phyloP scores from a whole-genome alignment of 2,329 filamentous ascomycete species.

The Aureobasidium uvarum region DNA sequence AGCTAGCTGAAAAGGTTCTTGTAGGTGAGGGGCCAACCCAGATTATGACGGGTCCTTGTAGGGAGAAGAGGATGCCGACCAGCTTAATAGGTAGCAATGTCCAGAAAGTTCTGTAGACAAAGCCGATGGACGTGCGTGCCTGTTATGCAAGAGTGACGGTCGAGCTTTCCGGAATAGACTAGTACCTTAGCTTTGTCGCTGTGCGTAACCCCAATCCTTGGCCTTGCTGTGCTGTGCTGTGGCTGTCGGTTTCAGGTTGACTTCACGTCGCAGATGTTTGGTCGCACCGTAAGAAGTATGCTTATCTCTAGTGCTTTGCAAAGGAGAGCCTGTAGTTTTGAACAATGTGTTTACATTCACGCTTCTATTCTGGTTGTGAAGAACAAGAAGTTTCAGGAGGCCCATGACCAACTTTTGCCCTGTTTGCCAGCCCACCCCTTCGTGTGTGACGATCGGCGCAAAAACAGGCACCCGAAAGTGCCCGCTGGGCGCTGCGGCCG shows the following conservation, averaged over 20 bases:
- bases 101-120: constrained; percentile 26
- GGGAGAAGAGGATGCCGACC: constrained; percentile 2
- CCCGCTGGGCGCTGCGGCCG: not conserved
- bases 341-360: not conserved
- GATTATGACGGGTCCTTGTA: not conserved
- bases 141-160: constrained; percentile 26
- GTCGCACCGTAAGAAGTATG: not conserved
- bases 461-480: constrained; percentile 18
- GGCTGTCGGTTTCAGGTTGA: constrained; percentile 15
- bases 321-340: not conserved
- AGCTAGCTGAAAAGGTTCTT: not conserved
- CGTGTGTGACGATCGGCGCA: constrained; percentile 17
- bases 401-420: constrained; percentile 16
- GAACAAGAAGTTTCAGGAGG: constrained; percentile 2
- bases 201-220: constrained; percentile 6
- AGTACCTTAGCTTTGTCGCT: constrained; percentile 9
- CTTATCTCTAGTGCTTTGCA: not conserved
- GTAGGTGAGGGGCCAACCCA: constrained; percentile 6
- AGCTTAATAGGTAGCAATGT: constrained; percentile 15
- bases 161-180: constrained; percentile 21
- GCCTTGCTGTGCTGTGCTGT: not conserved
- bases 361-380: not conserved
- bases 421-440: constrained; percentile 19
- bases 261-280: not conserved
- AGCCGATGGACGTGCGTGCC: constrained; percentile 18